These are phyloP conservation scores for Cavenderia fasciculata DNA, from an alignment of 78 protist species.

Conservation along the genomic window DNA sequence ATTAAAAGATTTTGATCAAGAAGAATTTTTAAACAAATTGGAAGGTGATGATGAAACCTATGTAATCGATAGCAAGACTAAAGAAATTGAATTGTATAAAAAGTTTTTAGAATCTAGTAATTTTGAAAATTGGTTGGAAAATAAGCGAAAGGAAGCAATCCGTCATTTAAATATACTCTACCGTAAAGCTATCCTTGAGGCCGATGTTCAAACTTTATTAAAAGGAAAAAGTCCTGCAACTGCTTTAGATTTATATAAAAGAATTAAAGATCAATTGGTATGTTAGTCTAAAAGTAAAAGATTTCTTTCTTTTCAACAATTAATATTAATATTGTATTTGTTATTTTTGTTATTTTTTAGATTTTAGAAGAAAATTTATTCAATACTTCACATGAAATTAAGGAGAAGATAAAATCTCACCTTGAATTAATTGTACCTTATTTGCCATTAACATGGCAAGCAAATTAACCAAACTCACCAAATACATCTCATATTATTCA, in stretches of 20 bases:
- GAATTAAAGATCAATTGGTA: slow-evolving; percentile 71
- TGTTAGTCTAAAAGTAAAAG: background rate
- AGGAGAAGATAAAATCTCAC: slow-evolving; percentile 40
- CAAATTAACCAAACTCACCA: too few species aligned
- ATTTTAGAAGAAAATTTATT: slow-evolving; percentile 64
- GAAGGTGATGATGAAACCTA: slow-evolving; percentile 22
- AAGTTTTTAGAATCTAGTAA: slow-evolving; percentile 57
- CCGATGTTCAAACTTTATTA: slow-evolving; percentile 32
- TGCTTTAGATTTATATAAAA: slow-evolving; percentile 40
- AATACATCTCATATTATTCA: too few species aligned
- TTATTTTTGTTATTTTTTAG: background rate
- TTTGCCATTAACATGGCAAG: slow-evolving; percentile 10
- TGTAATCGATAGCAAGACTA: slow-evolving; percentile 36
- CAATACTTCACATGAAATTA: slow-evolving; percentile 62
- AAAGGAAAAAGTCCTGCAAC: slow-evolving; percentile 21
- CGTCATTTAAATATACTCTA: slow-evolving; percentile 46
- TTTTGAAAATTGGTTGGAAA: slow-evolving; percentile 70
- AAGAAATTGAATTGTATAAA: slow-evolving; percentile 69
- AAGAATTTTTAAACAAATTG: slow-evolving; percentile 22
- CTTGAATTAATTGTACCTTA: slow-evolving; percentile 23
- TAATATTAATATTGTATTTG: background rate
- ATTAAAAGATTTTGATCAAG: slow-evolving; percentile 40
- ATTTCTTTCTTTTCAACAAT: background rate
- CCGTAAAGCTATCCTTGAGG: slow-evolving; percentile 53
- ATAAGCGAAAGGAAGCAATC: slow-evolving; percentile 57